Evolutionary conservation across 2,329 filamentous ascomycete species (phyloP).

Genomic region (Colletotrichum abscissum): DNA sequence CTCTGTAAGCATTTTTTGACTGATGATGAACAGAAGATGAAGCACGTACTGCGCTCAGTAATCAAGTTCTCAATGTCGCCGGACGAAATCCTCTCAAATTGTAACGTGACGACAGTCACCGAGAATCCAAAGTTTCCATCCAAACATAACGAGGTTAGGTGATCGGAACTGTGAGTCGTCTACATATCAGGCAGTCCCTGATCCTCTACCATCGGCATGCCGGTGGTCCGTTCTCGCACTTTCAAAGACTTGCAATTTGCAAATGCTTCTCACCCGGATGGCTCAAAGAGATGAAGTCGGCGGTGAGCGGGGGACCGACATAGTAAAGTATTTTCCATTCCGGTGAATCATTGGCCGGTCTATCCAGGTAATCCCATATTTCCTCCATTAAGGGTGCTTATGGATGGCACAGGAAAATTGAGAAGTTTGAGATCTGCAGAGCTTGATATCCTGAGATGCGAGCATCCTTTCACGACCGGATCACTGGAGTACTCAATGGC

Average conservation of each 20-base stretch:
- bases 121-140: slow-evolving; percentile 25
- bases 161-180: slow-evolving; percentile 13
- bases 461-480: too few species aligned
- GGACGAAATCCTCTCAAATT: slow-evolving; percentile 18
- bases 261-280: slow-evolving; percentile 8
- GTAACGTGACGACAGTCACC: not conserved
- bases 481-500: too few species aligned
- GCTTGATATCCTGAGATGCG: too few species aligned
- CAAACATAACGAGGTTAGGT: slow-evolving; percentile 4
- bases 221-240: slow-evolving; percentile 10
- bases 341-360: slow-evolving; percentile 5
- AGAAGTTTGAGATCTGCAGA: too few species aligned
- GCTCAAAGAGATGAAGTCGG: slow-evolving; percentile 8
- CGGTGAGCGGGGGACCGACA: slow-evolving; percentile 6
- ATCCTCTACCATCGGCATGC: not conserved
- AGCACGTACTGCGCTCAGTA: slow-evolving; percentile 20
- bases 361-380: slow-evolving; percentile 1
- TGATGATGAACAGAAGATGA: slow-evolving; percentile 20
- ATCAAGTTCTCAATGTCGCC: not conserved
- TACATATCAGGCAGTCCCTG: slow-evolving; percentile 16
- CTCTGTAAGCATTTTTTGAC: slow-evolving; percentile 8
- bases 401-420: too few species aligned
- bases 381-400: not conserved
- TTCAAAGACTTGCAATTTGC: not conserved
- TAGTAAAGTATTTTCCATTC: slow-evolving; percentile 15